A percentile compares a stretch with the other conserved stretches of the same genome.
Conservation (phyloP, 1,139 yeast genomes). For the Geotrichum macrosporum region DNA sequence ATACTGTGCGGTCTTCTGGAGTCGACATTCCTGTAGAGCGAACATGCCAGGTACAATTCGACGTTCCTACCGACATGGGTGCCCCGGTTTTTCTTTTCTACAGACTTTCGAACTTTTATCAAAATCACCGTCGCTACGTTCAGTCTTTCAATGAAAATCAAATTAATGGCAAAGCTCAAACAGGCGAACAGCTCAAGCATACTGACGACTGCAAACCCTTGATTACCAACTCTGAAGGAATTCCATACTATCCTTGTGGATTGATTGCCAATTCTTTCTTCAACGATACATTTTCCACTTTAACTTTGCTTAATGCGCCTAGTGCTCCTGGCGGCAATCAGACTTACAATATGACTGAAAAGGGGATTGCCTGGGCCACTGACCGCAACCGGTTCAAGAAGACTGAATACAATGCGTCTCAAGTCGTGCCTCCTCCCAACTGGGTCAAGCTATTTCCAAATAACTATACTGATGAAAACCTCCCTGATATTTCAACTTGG, state of each 20-base stretch:
- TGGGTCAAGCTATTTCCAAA: constrained; percentile 83
- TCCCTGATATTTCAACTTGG: constrained; percentile 79
- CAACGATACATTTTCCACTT: constrained; percentile 70
- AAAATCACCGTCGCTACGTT: constrained; percentile 91
- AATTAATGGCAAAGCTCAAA: constrained; percentile 68
- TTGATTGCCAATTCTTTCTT: constrained; percentile 88
- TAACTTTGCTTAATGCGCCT: constrained; percentile 45
- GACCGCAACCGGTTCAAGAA: constrained; percentile 75
- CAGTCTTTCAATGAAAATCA: constrained; percentile 90
- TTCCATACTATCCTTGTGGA: constrained; percentile 84
- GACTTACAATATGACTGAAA: constrained; percentile 58
- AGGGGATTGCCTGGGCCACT: constrained; percentile 82
- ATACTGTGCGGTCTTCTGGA: constrained; percentile 25
- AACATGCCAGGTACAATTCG: constrained; percentile 66
- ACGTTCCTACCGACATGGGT: constrained; percentile 67
- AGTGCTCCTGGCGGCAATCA: constrained; percentile 26
- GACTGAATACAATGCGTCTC: constrained; percentile 62
- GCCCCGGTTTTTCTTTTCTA: constrained; percentile 78
- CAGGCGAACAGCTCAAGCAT: constrained; percentile 52
- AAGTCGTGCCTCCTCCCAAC: constrained; percentile 93
- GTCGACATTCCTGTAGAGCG: constrained; percentile 32
- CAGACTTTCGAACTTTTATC: constrained; percentile 75
- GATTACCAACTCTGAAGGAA: constrained; percentile 49
- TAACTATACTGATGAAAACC: constrained; percentile 77
- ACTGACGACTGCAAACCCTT: constrained; percentile 91